Base-by-base conservation (phyloP, 257 asterid genomes). In the Forsythia viridissima region DNA sequence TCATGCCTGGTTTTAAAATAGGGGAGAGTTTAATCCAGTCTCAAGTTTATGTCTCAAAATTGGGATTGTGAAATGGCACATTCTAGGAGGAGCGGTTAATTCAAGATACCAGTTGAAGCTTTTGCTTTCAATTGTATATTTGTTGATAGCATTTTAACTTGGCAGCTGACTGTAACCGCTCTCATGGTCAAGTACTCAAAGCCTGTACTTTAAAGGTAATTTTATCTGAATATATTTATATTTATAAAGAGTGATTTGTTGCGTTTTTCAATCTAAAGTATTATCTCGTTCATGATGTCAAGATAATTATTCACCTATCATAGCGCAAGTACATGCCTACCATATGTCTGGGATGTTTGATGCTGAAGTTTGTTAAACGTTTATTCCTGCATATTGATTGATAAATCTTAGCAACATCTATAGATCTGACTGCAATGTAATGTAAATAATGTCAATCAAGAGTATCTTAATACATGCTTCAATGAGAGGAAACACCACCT, bases 1-100 rank as follows among this genome's bases (percentile, higher is more conserved):
- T 92, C 80, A 85, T 87, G 85, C 97, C 98, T 18, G 98, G 98
- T 34, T 93, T 91, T 84, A 84, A 77, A 81, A 68, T 86, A 30
- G 92, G 93, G 57, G 86, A 85, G 82, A 75, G 80, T 37, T 36
- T 92, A 76, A 84, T 93, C 77, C 88, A 71, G 86, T 89, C 98
- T 82, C 89, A 81, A 78, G 97, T 93, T 70, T 93, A 91, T 84
- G 84, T 87, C 77, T 92, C 94, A 36, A 82, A 74, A 75, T 66
- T 41, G 38, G 84, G 72, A 73, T 67, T 63, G 81, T 77, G 70
- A 39, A 82, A 59, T 57, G 82, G 68, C 44, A 44, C 80, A 46
- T 67, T 24, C 7, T 84, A 81, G 81, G 79, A 77, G 80, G 72
- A 79, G 72, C 40, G 11, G 71, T 12, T 24, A 21, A 34, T 30